Evolutionary conservation across 495 filamentous ascomycete species (phyloP).

Genomic region (Daldinia caldariorum): DNA sequence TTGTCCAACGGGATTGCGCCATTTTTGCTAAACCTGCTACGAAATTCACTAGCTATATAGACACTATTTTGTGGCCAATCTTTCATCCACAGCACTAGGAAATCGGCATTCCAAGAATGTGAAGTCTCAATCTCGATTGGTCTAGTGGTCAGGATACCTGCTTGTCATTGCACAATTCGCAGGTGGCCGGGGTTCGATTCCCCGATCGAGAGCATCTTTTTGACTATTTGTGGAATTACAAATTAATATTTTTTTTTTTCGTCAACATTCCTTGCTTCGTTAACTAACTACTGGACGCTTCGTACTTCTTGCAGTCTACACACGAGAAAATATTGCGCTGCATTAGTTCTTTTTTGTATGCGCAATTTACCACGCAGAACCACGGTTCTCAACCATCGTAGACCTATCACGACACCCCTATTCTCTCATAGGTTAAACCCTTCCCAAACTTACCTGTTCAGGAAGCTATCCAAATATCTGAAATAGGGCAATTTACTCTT

Average conservation of each 20-base stretch:
- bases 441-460: background rate
- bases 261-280: no score
- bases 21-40: background rate
- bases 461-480: background rate
- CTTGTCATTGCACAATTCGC: conserved; percentile 45
- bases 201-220: conserved; percentile 50
- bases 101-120: conserved; percentile 14
- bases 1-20: background rate
- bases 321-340: background rate
- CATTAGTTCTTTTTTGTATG: background rate
- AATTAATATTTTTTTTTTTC: conserved; percentile 3
- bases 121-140: conserved; percentile 36
- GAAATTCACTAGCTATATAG: background rate
- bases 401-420: background rate
- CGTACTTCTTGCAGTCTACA: background rate
- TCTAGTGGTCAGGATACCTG: conserved; percentile 48
- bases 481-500: background rate
- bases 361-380: background rate
- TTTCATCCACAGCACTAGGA: conserved; percentile 20
- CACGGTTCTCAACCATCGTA: background rate
- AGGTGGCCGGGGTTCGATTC: conserved; percentile 57
- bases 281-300: no score
- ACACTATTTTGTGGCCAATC: background rate
- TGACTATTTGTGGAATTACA: background rate
- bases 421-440: background rate